Evolutionary conservation across 441 rosid species (phyloP).

Genomic region (Eutrema salsugineum): DNA sequence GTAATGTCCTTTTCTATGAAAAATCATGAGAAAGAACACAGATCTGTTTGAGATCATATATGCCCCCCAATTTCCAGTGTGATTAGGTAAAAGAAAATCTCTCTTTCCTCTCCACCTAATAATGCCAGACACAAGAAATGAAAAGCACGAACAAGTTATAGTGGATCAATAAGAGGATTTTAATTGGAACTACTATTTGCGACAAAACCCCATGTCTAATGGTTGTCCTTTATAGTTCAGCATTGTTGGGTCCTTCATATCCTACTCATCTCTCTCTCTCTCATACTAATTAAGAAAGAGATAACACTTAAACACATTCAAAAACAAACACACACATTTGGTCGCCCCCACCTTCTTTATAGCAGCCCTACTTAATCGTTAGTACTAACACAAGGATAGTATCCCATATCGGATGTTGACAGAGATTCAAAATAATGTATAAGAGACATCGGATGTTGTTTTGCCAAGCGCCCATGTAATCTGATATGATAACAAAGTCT

Average conservation of each 20-base stretch:
- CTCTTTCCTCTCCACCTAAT: slow-evolving; percentile 22
- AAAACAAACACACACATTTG: slow-evolving; percentile 13
- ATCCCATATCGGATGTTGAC: too few relatives aligned
- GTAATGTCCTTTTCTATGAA: slow-evolving; percentile 7
- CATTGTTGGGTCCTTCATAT: slow-evolving; percentile 29
- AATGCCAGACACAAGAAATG: slow-evolving; percentile 21
- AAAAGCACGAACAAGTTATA: slow-evolving; percentile 26
- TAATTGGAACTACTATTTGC: slow-evolving; percentile 28
- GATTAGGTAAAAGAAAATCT: slow-evolving; percentile 12
- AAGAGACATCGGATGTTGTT: too few relatives aligned
- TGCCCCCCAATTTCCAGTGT: slow-evolving; percentile 22
- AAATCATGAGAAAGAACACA: slow-evolving; percentile 1
- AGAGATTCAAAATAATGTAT: too few relatives aligned
- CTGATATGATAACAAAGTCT: too few relatives aligned
- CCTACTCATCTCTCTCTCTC: background rate
- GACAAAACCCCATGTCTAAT: slow-evolving; percentile 24
- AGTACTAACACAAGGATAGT: background rate
- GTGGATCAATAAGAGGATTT: slow-evolving; percentile 24
- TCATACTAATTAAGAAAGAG: slow-evolving; percentile 9
- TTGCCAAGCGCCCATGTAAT: too few relatives aligned
- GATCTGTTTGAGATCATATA: slow-evolving; percentile 12
- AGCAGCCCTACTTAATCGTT: slow-evolving; percentile 16
- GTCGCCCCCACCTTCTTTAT: slow-evolving; percentile 18
- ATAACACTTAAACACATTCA: background rate
- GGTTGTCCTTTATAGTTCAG: slow-evolving; percentile 14